A percentile compares a stretch with the other conserved stretches of the same genome.
phyloP scores from a whole-genome alignment of 1,284 basidiomycete genomes.

The Cutaneotrichosporon cutaneum region DNA sequence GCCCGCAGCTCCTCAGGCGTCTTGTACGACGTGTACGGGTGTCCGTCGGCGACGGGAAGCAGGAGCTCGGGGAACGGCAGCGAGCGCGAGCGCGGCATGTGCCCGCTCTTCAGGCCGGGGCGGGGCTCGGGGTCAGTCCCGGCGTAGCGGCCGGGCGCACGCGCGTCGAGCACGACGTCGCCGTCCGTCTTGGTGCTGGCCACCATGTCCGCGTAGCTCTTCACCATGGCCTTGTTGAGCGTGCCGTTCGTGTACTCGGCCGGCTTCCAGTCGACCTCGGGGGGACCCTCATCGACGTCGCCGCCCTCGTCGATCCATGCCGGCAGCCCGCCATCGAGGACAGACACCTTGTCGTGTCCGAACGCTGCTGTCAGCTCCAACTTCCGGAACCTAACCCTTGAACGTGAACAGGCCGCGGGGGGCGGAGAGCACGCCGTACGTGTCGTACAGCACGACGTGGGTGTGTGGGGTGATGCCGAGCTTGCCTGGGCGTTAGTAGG shows the following conservation, averaged over 20 bases:
- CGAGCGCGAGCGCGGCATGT: constrained; percentile 83
- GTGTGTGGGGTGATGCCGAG: constrained; percentile 72
- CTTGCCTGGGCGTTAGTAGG: no score
- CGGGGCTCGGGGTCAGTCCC: constrained; percentile 88
- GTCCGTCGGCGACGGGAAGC: constrained; percentile 40
- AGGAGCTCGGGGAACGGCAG: constrained; percentile 82
- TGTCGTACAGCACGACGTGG: constrained; percentile 88
- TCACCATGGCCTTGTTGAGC: constrained; percentile 52
- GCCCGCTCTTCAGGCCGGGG: constrained; percentile 80
- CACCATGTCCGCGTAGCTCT: constrained; percentile 80
- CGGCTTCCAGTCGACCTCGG: constrained; percentile 2
- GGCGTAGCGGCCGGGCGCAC: constrained; percentile 72
- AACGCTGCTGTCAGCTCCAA: constrained; percentile 60
- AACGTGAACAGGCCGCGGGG: constrained; percentile 91
- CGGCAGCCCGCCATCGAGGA: constrained; percentile 85
- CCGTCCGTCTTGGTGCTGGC: constrained; percentile 63
- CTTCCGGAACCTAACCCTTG: constrained; percentile 55
- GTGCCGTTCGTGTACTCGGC: constrained; percentile 48
- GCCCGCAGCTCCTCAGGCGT: constrained; percentile 60
- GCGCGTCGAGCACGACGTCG: constrained; percentile 78
- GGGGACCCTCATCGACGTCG: constrained; percentile 59
- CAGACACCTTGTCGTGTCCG: constrained; percentile 77
- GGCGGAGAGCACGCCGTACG: constrained; percentile 80
- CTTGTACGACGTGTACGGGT: constrained; percentile 59
- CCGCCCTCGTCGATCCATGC: constrained; percentile 74